These are phyloP conservation scores for Kwoniella shivajii DNA, from an alignment of 1,284 basidiomycete species.

Conservation along the genomic window DNA sequence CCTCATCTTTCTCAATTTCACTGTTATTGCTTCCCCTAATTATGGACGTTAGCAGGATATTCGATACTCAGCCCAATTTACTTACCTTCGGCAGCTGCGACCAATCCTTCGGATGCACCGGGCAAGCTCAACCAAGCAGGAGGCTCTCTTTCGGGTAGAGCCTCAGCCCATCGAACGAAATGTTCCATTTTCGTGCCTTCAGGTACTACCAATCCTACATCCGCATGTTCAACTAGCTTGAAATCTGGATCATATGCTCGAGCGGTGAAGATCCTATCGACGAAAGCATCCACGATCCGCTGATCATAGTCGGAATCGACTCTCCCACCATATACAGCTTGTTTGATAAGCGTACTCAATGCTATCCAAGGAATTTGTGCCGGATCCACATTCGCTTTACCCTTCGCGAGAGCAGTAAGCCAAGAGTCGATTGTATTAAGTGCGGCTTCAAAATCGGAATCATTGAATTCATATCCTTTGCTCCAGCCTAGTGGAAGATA, in stretches of 20 bases:
- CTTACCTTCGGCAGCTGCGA: slow-evolving; percentile 84
- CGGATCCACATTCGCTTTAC: slow-evolving; percentile 86
- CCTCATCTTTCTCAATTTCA: slow-evolving; percentile 88
- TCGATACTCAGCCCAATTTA: not conserved
- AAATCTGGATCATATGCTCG: slow-evolving; percentile 89
- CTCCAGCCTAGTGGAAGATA: slow-evolving; percentile 95
- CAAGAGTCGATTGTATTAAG: slow-evolving; percentile 88
- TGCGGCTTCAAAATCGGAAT: slow-evolving; percentile 93
- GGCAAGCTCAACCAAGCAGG: slow-evolving; percentile 91
- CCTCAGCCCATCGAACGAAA: slow-evolving; percentile 83
- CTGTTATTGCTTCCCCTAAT: slow-evolving; percentile 75
- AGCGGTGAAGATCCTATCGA: slow-evolving; percentile 82
- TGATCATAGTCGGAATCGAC: slow-evolving; percentile 95
- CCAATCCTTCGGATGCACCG: slow-evolving; percentile 84
- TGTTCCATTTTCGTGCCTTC: slow-evolving; percentile 89
- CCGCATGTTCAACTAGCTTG: slow-evolving; percentile 65
- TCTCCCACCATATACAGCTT: slow-evolving; percentile 91
- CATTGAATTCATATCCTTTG: slow-evolving; percentile 95
- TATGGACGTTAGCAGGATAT: not conserved
- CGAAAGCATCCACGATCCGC: slow-evolving; percentile 84
- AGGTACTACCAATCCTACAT: slow-evolving; percentile 69
- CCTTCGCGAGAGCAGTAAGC: slow-evolving; percentile 77
- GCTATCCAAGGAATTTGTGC: slow-evolving; percentile 90
- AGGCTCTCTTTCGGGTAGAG: slow-evolving; percentile 84
- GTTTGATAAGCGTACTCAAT: slow-evolving; percentile 83